phyloP scores from a whole-genome alignment of 2,329 filamentous ascomycete genomes.

The Beauveria caledonica region DNA sequence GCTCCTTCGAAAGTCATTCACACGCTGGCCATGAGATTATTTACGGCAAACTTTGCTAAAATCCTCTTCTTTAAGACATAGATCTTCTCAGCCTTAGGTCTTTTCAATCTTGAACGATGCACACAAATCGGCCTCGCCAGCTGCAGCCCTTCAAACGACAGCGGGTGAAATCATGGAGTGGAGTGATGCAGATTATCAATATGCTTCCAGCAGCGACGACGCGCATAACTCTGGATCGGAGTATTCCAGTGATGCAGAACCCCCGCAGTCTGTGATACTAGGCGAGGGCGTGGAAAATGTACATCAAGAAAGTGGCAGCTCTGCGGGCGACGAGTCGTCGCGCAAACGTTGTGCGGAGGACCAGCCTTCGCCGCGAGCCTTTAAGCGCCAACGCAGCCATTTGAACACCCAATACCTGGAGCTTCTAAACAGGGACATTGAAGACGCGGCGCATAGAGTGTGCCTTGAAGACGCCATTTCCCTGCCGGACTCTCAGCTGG shows the following conservation, averaged over 20 bases:
- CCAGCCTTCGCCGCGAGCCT: conserved; percentile 21
- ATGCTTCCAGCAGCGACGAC: not conserved
- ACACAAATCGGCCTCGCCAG: not conserved
- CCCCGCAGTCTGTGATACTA: conserved; percentile 10
- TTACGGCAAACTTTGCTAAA: not conserved
- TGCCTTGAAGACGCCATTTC: conserved; percentile 23
- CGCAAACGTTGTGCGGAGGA: conserved; percentile 25
- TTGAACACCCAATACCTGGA: conserved; percentile 41
- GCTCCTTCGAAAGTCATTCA: not conserved
- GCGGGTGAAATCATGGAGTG: conserved; percentile 6
- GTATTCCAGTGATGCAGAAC: conserved; percentile 13
- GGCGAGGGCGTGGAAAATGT: conserved; percentile 10
- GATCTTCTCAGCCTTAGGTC: no score
- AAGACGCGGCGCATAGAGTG: conserved; percentile 38
- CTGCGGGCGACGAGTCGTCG: conserved; percentile 4
- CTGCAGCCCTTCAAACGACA: conserved; percentile 5
- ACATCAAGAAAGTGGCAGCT: conserved; percentile 11
- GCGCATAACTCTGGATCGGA: not conserved
- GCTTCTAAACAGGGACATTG: conserved; percentile 49
- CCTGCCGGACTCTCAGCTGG: conserved; percentile 49
- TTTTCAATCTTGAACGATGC: not conserved
- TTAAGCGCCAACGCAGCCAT: conserved; percentile 36
- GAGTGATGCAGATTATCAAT: conserved; percentile 5
- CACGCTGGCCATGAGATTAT: not conserved
- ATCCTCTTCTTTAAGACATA: no score